Base-by-base conservation (phyloP, 2,329 filamentous ascomycete species). In the Cytospora mali region DNA sequence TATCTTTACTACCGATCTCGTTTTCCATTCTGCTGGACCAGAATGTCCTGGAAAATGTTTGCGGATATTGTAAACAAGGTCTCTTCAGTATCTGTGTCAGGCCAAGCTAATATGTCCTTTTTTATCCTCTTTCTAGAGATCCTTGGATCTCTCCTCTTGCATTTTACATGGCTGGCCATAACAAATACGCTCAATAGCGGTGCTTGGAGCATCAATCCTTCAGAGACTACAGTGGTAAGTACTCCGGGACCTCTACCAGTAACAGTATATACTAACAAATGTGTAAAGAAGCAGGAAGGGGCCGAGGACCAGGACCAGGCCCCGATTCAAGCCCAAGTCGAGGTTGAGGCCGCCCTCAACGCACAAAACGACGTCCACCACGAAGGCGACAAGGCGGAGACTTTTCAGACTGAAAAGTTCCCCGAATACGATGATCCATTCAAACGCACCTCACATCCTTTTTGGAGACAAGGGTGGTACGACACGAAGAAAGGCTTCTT, bases 371-470 rank as follows among this genome's bases (percentile, higher is more conserved):
- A 35, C 11, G 14, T 35, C 33, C 14, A 16, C 4, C 13, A 35
- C 33, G 27, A 52, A 21, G 14, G 5, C 3, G n/a, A 59, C 1
- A n/a, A 5, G 13, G 25, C 7, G 11, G 25, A 51, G 16, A 28
- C 13, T 1, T 13, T 18, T 9, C 5, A 28, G 13, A 51, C 25
- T 25, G 49, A 51, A 25, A 51, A 29, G 11, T 29, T 51, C 18
- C 49, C 49, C 4, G 25, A 51, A n/a, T 53, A 59, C 14, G 31
- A 52, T 11, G 57, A 59, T 14, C 57, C 57, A 6, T 59, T 59
- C 27, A 31, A 28, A n/a, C 10, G 14, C 2, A 13, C 18, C 9
- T 39, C 27, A 7, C 57, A 59, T 6, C 57, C 57, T 1, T 53
- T 59, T 14, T 59, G 57, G 57, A 31, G 9, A 9, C 11, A 28